Evolutionary conservation across 129 eudicot species (phyloP), one percentile per base, ranked within the genome.

Genomic region (Artemisia tridentata): DNA sequence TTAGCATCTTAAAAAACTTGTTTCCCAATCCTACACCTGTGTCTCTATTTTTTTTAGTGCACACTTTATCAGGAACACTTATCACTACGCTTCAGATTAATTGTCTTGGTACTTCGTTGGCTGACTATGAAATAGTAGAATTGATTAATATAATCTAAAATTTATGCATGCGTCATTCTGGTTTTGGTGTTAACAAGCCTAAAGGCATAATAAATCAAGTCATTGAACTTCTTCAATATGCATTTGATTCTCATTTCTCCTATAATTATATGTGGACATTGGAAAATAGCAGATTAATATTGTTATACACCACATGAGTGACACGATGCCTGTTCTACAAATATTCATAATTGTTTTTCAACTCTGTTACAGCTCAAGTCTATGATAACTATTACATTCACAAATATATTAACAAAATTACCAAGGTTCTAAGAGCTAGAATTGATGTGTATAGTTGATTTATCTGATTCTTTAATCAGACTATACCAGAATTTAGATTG

Each of bases 81-180:
- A 61, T 56, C 52, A 23, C 61, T 56, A 50, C 21, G 15, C 49
- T 57, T 74, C 25, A 52, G 72, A 74, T 74, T 57, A 65, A 27
- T 58, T 25, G 67, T 31, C 52, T 31, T 3, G 16, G 46, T 69
- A 69, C 64, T 70, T 38, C 29, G 29, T 41, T 43, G 50, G 43
- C 23, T 13, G 23, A 70, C 65, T 38, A 38, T 38, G 45, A 38
- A 38, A 38, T 38, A 38, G 45, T 38, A 38, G 45, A 7, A 38
- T 7, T 73, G 46, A 75, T 67, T 45, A 1, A 45, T 65, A 21
- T n/a, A 10, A 65, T 47, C 18, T 72, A 12, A 45, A 23, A 45
- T 25, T 15, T 43, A 65, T 75, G 79, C 57, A 41, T 10, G 65
- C 11, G 27, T 65, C 79, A 15, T 74, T 75, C 45, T 67, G 79